Evolutionary conservation across 805 yeast genomes (phyloP), one percentile per base, ranked within the genome.

Genomic region (Nakazawaea holstii): DNA sequence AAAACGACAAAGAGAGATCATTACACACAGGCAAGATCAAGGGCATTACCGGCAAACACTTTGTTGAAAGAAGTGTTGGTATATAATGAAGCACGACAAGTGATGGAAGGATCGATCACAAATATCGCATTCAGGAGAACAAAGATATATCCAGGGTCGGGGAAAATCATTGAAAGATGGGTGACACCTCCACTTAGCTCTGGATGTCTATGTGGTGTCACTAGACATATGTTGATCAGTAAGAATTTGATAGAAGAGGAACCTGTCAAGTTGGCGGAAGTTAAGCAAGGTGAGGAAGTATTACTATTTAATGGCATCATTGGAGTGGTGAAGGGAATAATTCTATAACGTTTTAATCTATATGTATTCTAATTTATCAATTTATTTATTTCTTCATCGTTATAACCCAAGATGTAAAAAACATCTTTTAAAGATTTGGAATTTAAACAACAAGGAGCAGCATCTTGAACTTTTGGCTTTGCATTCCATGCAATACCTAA

Each of bases 401-500:
- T 65, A 60, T 76, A 84, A 8, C 97, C 97, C 61, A 92, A 66
- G 15, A 92, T 80, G 66, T 88, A 91, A 57, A 89, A 73, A 2
- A 86, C 73, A 62, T 92, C 97, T 51, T 71, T 70, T 61, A 94
- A 73, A 4, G 85, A 72, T n/a, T 73, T 69, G 0, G 92, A 72
- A 62, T 94, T 94, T 53, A 94, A 71, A 51, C 86, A 75, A 38
- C 87, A 74, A 15, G 97, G 97, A 0, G 99, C 98, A 54, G 72
- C 69, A 49, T 67, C 62, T 64, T 90, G 97, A 2, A 94, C 99
- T 53, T 75, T 82, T 20, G 98, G 97, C 63, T 94, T 94, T 17
- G 98, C 99, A 62, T 89, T 87, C 95, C 97, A 94, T 0, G 99
- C 99, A 46, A 94, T 73, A 17, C 99, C 99, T 61, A 80, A 86